These are phyloP conservation scores for Yarrowia alimentaria DNA, from an alignment of 805 yeast genomes.

Conservation along the genomic window DNA sequence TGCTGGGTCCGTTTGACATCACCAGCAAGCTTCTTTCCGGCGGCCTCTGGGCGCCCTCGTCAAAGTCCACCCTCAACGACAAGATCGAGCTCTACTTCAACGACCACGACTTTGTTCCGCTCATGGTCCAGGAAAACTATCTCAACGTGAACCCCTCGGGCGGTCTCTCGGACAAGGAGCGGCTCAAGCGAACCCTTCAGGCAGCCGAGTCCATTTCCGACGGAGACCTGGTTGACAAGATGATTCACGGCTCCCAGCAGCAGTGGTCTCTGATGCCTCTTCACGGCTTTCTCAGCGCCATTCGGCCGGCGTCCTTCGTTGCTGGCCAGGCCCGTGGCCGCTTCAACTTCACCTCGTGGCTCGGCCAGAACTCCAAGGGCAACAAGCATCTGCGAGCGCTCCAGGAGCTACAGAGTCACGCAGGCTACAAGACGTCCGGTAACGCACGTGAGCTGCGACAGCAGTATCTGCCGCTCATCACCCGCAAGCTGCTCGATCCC, in stretches of 20 bases:
- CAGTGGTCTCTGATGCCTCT: conserved; percentile 92
- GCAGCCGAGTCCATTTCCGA: conserved; percentile 89
- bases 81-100: conserved; percentile 87
- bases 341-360: conserved; percentile 77
- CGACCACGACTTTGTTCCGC: conserved; percentile 90
- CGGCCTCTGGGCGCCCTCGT: conserved; percentile 53
- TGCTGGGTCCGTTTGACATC: conserved; percentile 89
- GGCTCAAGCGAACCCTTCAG: conserved; percentile 33
- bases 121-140: conserved; percentile 96
- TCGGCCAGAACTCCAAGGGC: conserved; percentile 85
- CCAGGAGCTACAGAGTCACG: conserved; percentile 86
- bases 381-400: conserved; percentile 74
- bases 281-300: conserved; percentile 83
- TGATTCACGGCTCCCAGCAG: conserved; percentile 87
- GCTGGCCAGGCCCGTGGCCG: conserved; percentile 59
- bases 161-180: conserved; percentile 36
- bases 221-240: conserved; percentile 75
- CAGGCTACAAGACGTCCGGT: conserved; percentile 75
- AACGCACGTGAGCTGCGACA: conserved; percentile 71
- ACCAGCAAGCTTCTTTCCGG: conserved; percentile 64
- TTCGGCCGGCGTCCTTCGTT: conserved; percentile 70
- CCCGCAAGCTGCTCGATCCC: conserved; percentile 57
- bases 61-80: conserved; percentile 64
- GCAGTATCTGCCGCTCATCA: conserved; percentile 68
- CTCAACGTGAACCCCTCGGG: conserved; percentile 54